Conservation (phyloP, 2,329 filamentous ascomycete genomes). For the Colletotrichum coccodes region DNA sequence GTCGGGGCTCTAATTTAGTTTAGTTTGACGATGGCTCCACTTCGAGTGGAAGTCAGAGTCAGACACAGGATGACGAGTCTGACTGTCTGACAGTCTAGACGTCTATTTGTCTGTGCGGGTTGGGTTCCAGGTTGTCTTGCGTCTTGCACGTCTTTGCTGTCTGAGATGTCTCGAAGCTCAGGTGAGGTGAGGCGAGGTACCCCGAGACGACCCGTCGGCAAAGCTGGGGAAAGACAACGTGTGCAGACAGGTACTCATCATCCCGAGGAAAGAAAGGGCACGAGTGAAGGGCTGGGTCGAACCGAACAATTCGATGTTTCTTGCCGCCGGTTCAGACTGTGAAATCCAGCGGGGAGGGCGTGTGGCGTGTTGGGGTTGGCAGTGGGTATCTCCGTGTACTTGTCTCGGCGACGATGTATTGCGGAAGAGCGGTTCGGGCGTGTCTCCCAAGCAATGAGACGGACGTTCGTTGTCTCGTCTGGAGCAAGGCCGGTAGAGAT, state of each 20-base stretch:
- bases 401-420: background rate
- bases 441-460: background rate
- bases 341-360: background rate
- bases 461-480: background rate
- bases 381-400: background rate
- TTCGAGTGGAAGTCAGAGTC: background rate
- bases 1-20: constrained; percentile 15
- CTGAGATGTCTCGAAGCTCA: background rate
- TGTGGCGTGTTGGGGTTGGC: background rate
- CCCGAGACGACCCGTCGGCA: background rate
- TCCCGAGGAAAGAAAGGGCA: background rate
- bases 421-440: background rate
- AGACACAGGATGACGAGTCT: background rate
- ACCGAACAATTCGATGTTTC: background rate
- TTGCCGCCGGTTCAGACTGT: background rate
- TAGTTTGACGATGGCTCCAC: constrained; percentile 6
- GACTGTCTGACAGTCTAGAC: background rate
- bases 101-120: background rate
- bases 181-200: background rate
- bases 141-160: background rate
- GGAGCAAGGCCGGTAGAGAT: background rate
- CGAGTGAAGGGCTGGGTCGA: background rate
- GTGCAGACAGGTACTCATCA: background rate
- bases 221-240: background rate
- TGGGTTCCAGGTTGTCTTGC: background rate